Percentiles rank a stretch among this genome's conserved stretches.
These are phyloP conservation scores for Coniferiporia sulphurascens DNA, from an alignment of 1,284 basidiomycete genomes.

Conservation along the genomic window DNA sequence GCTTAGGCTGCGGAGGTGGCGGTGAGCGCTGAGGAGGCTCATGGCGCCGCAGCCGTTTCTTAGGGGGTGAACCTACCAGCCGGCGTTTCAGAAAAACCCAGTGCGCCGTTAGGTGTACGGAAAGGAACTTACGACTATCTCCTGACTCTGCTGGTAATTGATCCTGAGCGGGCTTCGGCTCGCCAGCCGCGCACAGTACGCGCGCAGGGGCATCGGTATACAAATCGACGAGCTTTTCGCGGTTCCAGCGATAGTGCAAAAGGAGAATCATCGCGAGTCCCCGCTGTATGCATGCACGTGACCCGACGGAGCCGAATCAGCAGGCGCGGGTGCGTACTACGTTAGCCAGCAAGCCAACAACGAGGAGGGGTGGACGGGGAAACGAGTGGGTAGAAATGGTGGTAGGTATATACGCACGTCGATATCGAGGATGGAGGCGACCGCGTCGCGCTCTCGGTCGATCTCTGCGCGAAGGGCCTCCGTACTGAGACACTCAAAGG, in stretches of 20 bases:
- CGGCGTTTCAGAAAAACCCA: constrained; percentile 4
- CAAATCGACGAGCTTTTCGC: constrained; percentile 52
- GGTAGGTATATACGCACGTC: constrained; percentile 35
- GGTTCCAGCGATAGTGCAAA: constrained; percentile 62
- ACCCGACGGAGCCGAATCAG: not conserved
- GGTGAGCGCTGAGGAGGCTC: constrained; percentile 19
- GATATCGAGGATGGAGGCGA: constrained; percentile 45
- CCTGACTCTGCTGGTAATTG: not conserved
- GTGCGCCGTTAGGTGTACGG: not conserved
- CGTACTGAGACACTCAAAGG: constrained; percentile 34
- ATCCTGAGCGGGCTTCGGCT: constrained; percentile 22
- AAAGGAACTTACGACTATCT: not conserved
- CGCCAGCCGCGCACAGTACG: constrained; percentile 35
- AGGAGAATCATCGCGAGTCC: constrained; percentile 54
- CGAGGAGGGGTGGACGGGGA: not conserved
- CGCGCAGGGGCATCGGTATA: constrained; percentile 48
- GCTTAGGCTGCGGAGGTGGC: not conserved
- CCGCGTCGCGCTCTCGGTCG: constrained; percentile 39
- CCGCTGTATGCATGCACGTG: constrained; percentile 24
- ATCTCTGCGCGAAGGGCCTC: constrained; percentile 42
- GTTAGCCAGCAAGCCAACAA: too few species aligned
- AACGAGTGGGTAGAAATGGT: constrained; percentile 3
- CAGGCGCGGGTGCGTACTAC: too few species aligned
- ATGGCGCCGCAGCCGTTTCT: constrained; percentile 27
- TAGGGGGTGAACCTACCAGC: constrained; percentile 17